These are phyloP conservation scores for Tylopilus felleus DNA, from an alignment of 768 basidiomycete species.

Conservation along the genomic window DNA sequence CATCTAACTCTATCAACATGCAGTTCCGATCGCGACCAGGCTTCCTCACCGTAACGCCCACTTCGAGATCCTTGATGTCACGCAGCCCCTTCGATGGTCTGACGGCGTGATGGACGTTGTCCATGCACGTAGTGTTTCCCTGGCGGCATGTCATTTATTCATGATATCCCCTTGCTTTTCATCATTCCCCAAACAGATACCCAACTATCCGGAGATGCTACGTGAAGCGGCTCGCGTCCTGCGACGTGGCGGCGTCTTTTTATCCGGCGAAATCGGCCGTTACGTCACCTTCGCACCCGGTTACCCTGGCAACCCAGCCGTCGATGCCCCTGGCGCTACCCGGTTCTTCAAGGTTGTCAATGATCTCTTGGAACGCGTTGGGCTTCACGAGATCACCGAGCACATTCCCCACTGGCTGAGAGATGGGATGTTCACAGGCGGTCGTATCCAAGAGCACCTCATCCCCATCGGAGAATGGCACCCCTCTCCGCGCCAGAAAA, in stretches of 20 bases:
- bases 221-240: slow-evolving; percentile 61
- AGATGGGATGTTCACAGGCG: slow-evolving; percentile 39
- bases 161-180: slow-evolving; percentile 8
- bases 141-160: slow-evolving; percentile 49
- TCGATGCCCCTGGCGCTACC: slow-evolving; percentile 25
- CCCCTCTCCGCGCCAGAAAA: slow-evolving; percentile 29
- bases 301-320: slow-evolving; percentile 23
- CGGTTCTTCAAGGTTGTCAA: slow-evolving; percentile 42
- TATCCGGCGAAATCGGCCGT: slow-evolving; percentile 60
- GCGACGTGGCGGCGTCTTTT: slow-evolving; percentile 66
- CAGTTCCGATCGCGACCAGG: slow-evolving; percentile 71
- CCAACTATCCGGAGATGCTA: slow-evolving; percentile 50
- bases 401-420: slow-evolving; percentile 38
- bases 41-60: slow-evolving; percentile 57
- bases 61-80: slow-evolving; percentile 68
- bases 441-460: slow-evolving; percentile 32
- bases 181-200: slow-evolving; percentile 41
- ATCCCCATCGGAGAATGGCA: slow-evolving; percentile 62
- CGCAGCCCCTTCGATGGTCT: slow-evolving; percentile 46
- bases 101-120: slow-evolving; percentile 61
- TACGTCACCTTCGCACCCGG: slow-evolving; percentile 39
- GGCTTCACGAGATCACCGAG: slow-evolving; percentile 38
- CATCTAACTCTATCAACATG: slow-evolving; percentile 4
- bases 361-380: slow-evolving; percentile 34
- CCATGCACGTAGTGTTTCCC: slow-evolving; percentile 56